Evolutionary conservation across 1,284 basidiomycete genomes (phyloP), one percentile per base, ranked within the genome.

Genomic region (Ceratobasidium papillatum): DNA sequence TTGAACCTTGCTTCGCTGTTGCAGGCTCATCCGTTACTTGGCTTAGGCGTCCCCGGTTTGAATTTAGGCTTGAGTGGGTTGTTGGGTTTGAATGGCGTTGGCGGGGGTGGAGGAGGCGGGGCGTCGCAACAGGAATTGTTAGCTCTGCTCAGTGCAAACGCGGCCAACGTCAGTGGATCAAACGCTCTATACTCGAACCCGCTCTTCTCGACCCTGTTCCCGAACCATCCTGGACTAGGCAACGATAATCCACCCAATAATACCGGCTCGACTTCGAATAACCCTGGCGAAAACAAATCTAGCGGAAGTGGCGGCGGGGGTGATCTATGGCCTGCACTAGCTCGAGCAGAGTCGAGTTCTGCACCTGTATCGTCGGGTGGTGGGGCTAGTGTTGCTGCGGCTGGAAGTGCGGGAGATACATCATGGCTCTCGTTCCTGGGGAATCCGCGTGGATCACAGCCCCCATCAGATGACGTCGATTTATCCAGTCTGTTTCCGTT

Each of bases 391-490:
- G 56, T 3, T 14, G 25, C n/a, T 25, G 59, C 14, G 11, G n/a
- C 22, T 9, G 61, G 41, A 17, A 22, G 43, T 47, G 43, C 45
- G 12, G 38, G 47, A 2, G 68, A 71, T n/a, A 71, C 65, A 11
- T 71, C 69, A 11, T 72, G 69, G 69, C 47, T 72, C 17, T 62
- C 58, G 11, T 72, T 72, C 58, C 47, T 72, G 4, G 69, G 69
- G n/a, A 72, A 45, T 27, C 34, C 58, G 5, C 69, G 69, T 19
- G 58, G 30, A 19, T 61, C 43, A 34, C 69, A 72, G 34, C 69
- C 69, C 38, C 69, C 69, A 11, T 49, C 69, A 38, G 69, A 72
- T 47, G 69, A 72, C 58, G 69, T 72, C 30, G 69, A 72, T 22
- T 36, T 72, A 3, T 62, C 58, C 3, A 62, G 58, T 22, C 45